phyloP scores from a whole-genome alignment of 805 yeast species.

The Naumovozyma castellii region DNA sequence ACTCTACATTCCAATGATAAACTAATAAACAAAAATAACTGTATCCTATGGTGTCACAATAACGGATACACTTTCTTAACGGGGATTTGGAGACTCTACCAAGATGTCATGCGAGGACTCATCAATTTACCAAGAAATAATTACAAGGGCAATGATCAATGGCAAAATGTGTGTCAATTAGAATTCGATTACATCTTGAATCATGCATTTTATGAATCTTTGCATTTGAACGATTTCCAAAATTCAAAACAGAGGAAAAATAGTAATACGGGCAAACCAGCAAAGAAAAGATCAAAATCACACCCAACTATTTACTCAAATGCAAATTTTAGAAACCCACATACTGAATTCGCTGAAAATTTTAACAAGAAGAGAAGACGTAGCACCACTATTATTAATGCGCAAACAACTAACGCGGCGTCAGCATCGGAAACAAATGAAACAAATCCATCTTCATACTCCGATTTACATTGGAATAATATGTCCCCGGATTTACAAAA shows the following conservation, averaged over 20 bases:
- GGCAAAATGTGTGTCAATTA: slow-evolving; percentile 8
- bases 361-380: not conserved
- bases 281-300: not conserved
- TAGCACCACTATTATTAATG: not conserved
- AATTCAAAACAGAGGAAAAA: not conserved
- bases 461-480: slow-evolving; percentile 28
- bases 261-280: too few species aligned
- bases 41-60: slow-evolving; percentile 78
- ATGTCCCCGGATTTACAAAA: slow-evolving; percentile 16
- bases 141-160: not conserved
- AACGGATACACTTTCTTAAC: slow-evolving; percentile 83
- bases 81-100: slow-evolving; percentile 66
- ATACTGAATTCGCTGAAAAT: not conserved
- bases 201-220: slow-evolving; percentile 16
- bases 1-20: slow-evolving; percentile 8
- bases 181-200: slow-evolving; percentile 15
- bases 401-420: too few species aligned
- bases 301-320: not conserved
- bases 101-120: slow-evolving; percentile 28
- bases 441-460: slow-evolving; percentile 9
- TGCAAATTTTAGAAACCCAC: not conserved
- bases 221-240: not conserved
- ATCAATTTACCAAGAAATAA: slow-evolving; percentile 6
- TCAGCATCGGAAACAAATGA: not conserved
- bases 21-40: slow-evolving; percentile 38